Conservation (phyloP, 768 basidiomycete species). For the Ramaria sp. region DNA sequence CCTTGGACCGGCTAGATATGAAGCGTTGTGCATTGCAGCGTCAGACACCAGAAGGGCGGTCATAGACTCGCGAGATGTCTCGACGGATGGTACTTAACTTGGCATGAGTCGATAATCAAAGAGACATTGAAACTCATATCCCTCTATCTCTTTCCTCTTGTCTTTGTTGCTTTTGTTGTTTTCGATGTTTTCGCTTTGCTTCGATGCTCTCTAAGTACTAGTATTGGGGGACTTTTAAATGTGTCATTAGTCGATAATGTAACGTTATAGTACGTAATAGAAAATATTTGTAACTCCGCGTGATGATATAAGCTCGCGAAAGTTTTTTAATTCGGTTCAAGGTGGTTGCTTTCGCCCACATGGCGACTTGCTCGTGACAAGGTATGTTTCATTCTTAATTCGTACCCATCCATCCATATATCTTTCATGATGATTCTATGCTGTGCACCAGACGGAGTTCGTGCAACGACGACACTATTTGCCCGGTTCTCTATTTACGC, state of each 20-base stretch:
- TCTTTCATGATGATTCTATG: constrained; percentile 2
- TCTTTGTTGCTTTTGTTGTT: not conserved
- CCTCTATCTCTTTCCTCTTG: not conserved
- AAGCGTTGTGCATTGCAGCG: not conserved
- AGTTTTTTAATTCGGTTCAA: no score
- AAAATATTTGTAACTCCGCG: no score
- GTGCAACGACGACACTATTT: constrained; percentile 5
- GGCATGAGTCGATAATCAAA: no score
- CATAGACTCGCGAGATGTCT: not conserved
- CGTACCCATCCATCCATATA: not conserved
- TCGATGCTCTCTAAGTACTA: no score
- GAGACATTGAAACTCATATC: not conserved
- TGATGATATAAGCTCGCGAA: no score
- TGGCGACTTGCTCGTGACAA: not conserved
- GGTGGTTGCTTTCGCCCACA: no score
- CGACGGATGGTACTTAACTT: not conserved
- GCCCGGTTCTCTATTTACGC: constrained; percentile 6
- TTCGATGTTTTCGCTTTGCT: no score
- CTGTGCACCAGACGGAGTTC: constrained; percentile 9
- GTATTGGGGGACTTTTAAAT: no score
- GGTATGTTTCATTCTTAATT: not conserved
- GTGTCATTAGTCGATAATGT: no score
- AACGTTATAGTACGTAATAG: no score
- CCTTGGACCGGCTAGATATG: not conserved
- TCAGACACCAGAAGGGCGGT: not conserved